Evolutionary conservation across 179 eudicot species (phyloP), one percentile per base, ranked within the genome.

Genomic region (Spergularia azorica): DNA sequence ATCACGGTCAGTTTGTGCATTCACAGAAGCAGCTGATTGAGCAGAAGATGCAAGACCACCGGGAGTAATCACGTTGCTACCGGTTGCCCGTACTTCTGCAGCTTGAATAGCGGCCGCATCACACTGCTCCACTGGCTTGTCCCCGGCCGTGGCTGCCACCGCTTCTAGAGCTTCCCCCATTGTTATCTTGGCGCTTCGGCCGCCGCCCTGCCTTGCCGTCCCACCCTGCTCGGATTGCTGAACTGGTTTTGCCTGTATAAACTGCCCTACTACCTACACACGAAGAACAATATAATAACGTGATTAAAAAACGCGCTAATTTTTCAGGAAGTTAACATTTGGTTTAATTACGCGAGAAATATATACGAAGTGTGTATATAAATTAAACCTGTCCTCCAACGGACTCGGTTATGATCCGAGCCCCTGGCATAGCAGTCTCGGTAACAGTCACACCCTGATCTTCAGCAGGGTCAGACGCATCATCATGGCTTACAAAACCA

Each of bases 111-210:
- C 94, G 0, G 92, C 90, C 0, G 90, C 94, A 32, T 92, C 97
- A 15, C 89, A 81, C 71, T 82, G 84, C 9, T 86, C 86, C 26
- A 90, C 84, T 0, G 91, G 80, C 79, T 89, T 90, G 67, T 87
- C 72, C 5, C 90, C 90, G 0, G 89, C 89, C 0, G 90, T 76
- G 0, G 41, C 15, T 0, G 85, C 87, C 0, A 87, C 73, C 0
- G 91, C 87, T 72, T 92, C 90, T 6, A 92, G 86, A 7, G 97
- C 93, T 79, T 90, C 90, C 2, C 97, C 97, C 21, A 92, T 88
- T 0, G 95, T 92, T 58, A 88, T 76, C n/a, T 69, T 75, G 8
- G 60, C 76, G 3, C 76, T 15, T 7, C 61, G 12, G 17, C 76
- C 9, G 16, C 72, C 9, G 36, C 82, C 17, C 70, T 67, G 54